These are phyloP conservation scores for Fusarium cicatricum DNA, from an alignment of 2,329 filamentous ascomycete species.

Conservation along the genomic window DNA sequence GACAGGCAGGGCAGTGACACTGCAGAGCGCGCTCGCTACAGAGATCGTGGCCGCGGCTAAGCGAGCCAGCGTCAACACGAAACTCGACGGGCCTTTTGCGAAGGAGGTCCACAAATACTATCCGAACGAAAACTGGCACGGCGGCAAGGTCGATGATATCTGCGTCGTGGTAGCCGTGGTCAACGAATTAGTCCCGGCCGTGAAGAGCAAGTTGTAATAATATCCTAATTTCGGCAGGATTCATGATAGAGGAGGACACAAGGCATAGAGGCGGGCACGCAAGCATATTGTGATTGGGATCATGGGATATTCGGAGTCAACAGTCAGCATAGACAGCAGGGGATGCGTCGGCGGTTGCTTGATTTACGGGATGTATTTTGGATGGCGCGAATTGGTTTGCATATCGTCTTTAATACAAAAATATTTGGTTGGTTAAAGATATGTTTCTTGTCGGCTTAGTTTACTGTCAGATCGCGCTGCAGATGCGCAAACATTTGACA, in stretches of 20 bases:
- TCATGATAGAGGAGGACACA: constrained; percentile 37
- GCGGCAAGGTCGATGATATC: constrained; percentile 96
- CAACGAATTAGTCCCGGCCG: constrained; percentile 62
- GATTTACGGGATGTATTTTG: constrained; percentile 32
- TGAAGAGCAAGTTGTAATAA: constrained; percentile 48
- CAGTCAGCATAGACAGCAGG: constrained; percentile 32
- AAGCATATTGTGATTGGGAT: constrained; percentile 38
- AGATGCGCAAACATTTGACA: too few species aligned
- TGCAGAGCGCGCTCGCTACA: constrained; percentile 82
- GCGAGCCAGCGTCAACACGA: constrained; percentile 80
- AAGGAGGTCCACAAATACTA: constrained; percentile 91
- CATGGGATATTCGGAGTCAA: constrained; percentile 40
- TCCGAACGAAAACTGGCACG: constrained; percentile 85
- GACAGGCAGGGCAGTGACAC: constrained; percentile 53
- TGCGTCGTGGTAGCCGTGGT: constrained; percentile 84
- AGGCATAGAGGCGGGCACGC: constrained; percentile 40
- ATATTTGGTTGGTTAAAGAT: constrained; percentile 1
- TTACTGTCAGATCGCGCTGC: too few species aligned
- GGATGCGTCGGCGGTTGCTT: constrained; percentile 22
- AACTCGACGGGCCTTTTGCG: constrained; percentile 89
- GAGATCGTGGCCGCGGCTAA: constrained; percentile 86
- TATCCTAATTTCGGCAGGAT: constrained; percentile 27
- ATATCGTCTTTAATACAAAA: constrained; percentile 31
- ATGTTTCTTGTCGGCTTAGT: too few species aligned
- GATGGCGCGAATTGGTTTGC: constrained; percentile 30